phyloP scores from a whole-genome alignment of 2,329 filamentous ascomycete species.

The Dothistroma septosporum region DNA sequence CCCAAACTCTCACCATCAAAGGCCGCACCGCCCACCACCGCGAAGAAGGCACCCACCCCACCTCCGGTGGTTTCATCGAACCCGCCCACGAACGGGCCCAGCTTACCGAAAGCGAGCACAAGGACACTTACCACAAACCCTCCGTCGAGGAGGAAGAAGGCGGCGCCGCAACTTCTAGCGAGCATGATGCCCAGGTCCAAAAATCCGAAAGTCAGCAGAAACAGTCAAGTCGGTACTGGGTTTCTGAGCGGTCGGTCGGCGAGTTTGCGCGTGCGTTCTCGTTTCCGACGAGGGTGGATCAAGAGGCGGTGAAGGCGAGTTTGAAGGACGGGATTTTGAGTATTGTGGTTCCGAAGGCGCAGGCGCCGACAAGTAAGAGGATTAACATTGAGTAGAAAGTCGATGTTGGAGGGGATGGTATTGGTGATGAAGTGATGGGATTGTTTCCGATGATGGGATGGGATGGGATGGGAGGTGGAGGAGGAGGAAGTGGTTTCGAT shows the following conservation, averaged over 20 bases:
- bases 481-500: too few species aligned
- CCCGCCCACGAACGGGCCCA: conserved; percentile 23
- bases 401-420: background rate
- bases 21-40: conserved; percentile 64
- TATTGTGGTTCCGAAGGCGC: conserved; percentile 55
- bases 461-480: too few species aligned
- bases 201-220: conserved; percentile 33
- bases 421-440: too few species aligned
- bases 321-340: conserved; percentile 59
- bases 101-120: conserved; percentile 29
- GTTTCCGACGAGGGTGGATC: conserved; percentile 56
- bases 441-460: too few species aligned
- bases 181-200: conserved; percentile 17
- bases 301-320: conserved; percentile 58
- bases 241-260: conserved; percentile 56
- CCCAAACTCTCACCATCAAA: conserved; percentile 66
- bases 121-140: conserved; percentile 49
- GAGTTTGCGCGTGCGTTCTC: conserved; percentile 57
- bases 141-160: conserved; percentile 64
- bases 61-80: conserved; percentile 45
- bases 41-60: conserved; percentile 52
- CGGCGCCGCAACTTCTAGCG: conserved; percentile 9
- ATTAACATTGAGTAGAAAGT: conserved; percentile 55
- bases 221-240: conserved; percentile 60
- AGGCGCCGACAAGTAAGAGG: conserved; percentile 46